phyloP scores from a whole-genome alignment of 1,284 basidiomycete genomes.

The Psilocybe mexicana region DNA sequence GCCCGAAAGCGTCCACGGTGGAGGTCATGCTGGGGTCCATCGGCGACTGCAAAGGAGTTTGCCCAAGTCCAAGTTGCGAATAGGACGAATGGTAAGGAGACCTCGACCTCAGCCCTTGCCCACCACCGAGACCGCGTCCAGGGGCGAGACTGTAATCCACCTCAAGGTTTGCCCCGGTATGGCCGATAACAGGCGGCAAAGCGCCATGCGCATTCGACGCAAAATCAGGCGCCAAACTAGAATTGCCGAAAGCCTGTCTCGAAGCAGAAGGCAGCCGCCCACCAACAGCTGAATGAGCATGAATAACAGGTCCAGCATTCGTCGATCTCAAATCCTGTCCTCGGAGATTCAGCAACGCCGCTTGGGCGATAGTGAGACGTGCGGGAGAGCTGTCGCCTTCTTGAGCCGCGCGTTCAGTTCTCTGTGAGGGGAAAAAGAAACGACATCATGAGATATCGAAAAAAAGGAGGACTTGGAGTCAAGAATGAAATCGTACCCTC shows the following conservation, averaged over 20 bases:
- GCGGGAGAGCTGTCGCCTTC: slow-evolving; percentile 63
- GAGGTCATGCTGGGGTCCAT: slow-evolving; percentile 41
- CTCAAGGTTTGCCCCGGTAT: slow-evolving; percentile 22
- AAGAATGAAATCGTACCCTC: slow-evolving; percentile 34
- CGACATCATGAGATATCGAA: neutral
- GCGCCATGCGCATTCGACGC: slow-evolving; percentile 19
- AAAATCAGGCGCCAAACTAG: slow-evolving; percentile 26
- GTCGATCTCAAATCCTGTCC: slow-evolving; percentile 50
- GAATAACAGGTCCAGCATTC: slow-evolving; percentile 20
- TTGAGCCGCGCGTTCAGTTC: slow-evolving; percentile 44
- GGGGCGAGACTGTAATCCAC: slow-evolving; percentile 40
- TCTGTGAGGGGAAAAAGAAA: slow-evolving; percentile 27
- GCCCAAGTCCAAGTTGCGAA: slow-evolving; percentile 11
- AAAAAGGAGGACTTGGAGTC: neutral
- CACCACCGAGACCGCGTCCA: slow-evolving; percentile 12
- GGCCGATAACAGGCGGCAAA: slow-evolving; percentile 10
- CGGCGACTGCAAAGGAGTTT: slow-evolving; percentile 10
- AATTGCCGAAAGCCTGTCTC: slow-evolving; percentile 17
- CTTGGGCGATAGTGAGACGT: slow-evolving; percentile 73
- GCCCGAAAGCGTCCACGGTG: slow-evolving; percentile 39
- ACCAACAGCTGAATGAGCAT: slow-evolving; percentile 13
- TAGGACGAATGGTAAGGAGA: slow-evolving; percentile 20
- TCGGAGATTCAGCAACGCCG: slow-evolving; percentile 69
- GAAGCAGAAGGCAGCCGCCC: slow-evolving; percentile 11
- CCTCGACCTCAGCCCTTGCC: slow-evolving; percentile 13